Percentiles rank a stretch among this genome's conserved stretches.
These are phyloP conservation scores for Penicillium fimorum DNA, from an alignment of 495 filamentous ascomycete genomes.

Conservation along the genomic window DNA sequence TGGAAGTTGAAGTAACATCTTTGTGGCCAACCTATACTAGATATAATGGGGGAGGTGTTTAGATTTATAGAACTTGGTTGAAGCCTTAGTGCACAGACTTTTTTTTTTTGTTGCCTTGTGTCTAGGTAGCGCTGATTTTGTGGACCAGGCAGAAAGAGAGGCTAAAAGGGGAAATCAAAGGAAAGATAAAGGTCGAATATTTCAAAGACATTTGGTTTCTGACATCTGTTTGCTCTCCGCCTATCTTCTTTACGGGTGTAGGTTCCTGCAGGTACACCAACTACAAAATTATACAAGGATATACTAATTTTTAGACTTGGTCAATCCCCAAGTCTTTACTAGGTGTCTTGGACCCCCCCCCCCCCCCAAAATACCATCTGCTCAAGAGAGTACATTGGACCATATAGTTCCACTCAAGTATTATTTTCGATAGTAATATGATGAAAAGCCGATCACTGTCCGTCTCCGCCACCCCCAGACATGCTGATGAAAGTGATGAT, in stretches of 20 bases:
- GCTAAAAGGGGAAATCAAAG: background rate
- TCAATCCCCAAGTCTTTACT: background rate
- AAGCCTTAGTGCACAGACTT: background rate
- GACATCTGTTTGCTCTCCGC: no score
- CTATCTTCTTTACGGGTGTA: no score
- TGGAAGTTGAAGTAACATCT: constrained; percentile 39
- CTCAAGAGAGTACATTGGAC: background rate
- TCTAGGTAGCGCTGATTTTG: background rate
- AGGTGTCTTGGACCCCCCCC: no score
- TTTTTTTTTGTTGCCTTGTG: constrained; percentile 1
- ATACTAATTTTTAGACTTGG: background rate
- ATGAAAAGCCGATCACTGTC: constrained; percentile 15
- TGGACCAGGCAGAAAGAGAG: background rate
- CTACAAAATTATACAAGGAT: background rate
- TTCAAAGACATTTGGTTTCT: no score
- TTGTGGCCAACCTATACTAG: background rate
- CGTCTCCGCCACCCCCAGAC: constrained; percentile 43
- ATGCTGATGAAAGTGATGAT: constrained; percentile 43
- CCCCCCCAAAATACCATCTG: background rate
- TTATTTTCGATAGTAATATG: constrained; percentile 3
- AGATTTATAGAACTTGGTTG: background rate
- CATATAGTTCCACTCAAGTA: background rate
- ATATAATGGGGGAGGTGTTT: background rate
- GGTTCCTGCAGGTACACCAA: background rate
- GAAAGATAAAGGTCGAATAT: no score